A percentile compares a stretch with the other conserved stretches of the same genome.
Evolutionary conservation across 805 yeast species (phyloP).

Genomic region (Middelhovenomyces tepae): DNA sequence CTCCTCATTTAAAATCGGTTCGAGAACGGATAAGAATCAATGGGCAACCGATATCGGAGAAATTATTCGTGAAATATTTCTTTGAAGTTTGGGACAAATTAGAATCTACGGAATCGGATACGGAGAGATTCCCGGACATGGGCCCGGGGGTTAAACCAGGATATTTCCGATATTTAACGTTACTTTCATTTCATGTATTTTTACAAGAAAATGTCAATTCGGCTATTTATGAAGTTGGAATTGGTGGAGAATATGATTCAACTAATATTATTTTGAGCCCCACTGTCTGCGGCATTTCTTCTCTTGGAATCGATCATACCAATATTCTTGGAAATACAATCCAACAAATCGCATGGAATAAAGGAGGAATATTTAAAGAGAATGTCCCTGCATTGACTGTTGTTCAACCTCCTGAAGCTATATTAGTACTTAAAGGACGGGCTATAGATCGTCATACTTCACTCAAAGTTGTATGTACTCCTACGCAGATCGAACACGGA

Average conservation of each 20-base stretch:
- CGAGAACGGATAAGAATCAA: slow-evolving; percentile 84
- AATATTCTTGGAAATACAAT: slow-evolving; percentile 78
- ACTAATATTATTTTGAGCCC: slow-evolving; percentile 80
- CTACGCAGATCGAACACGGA: slow-evolving; percentile 30
- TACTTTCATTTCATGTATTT: slow-evolving; percentile 86
- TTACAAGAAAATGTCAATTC: slow-evolving; percentile 82
- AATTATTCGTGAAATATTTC: slow-evolving; percentile 75
- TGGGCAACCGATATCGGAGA: slow-evolving; percentile 77
- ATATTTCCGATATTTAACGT: slow-evolving; percentile 83
- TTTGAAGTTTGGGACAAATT: slow-evolving; percentile 90
- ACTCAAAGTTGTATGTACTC: slow-evolving; percentile 44
- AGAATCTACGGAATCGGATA: slow-evolving; percentile 47
- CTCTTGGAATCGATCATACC: slow-evolving; percentile 89
- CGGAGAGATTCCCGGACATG: slow-evolving; percentile 61
- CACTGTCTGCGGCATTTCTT: slow-evolving; percentile 73
- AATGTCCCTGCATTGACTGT: slow-evolving; percentile 62
- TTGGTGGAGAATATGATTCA: slow-evolving; percentile 97
- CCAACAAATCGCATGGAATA: slow-evolving; percentile 91
- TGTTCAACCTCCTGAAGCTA: slow-evolving; percentile 46
- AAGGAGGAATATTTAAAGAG: slow-evolving; percentile 81
- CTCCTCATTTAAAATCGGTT: slow-evolving; percentile 91
- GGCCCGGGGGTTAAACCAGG: slow-evolving; percentile 72
- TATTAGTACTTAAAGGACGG: slow-evolving; percentile 46
- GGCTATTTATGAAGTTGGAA: slow-evolving; percentile 96
- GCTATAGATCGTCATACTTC: slow-evolving; percentile 52